Base-by-base conservation (phyloP, 2,329 filamentous ascomycete species). In the Orbilia blumenaviensis region DNA sequence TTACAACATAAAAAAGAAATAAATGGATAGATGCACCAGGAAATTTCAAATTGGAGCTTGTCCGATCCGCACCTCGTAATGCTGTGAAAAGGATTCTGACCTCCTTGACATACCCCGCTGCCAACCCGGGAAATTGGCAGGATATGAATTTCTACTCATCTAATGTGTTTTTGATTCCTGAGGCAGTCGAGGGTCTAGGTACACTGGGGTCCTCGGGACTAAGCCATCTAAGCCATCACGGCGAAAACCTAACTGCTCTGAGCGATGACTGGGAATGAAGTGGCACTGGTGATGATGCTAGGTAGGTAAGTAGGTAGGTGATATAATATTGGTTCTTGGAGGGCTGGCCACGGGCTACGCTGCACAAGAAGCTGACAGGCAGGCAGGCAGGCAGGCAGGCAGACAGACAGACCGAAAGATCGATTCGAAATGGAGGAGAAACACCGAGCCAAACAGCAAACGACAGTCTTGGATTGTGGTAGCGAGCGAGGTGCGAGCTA, bases 11-110 rank as follows among this genome's bases (percentile, higher is more conserved):
- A 16, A 44, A 52, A 61, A 46, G 23, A 54, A 74, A 42, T n/a
- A n/a, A n/a, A n/a, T n/a, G n/a, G n/a, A n/a, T n/a, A 27, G 62
- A 52, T 66, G 50, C 69, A 66, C 52, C 34, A 66, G 52, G 56
- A 50, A 63, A 36, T 68, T 75, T 62, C 41, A 75, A 75, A 44
- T 75, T 54, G 71, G 71, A 75, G 56, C 56, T 63, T 68, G 56
- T 74, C 71, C 71, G 63, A 68, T 66, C 60, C 71, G 71, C 71
- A 75, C 71, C 71, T 75, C 71, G 56, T 75, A 75, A 75, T 75
- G 71, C 71, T 75, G 71, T 75, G 71, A 75, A 75, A 75, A 75
- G 54, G 71, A 75, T 75, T 75, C 71, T 75, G 71, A 75, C 71
- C 71, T 75, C 71, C 71, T 75, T 64, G 71, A 75, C 56, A 75